Conservation (phyloP, 2,329 filamentous ascomycete species). For the Calonectria crousiana region DNA sequence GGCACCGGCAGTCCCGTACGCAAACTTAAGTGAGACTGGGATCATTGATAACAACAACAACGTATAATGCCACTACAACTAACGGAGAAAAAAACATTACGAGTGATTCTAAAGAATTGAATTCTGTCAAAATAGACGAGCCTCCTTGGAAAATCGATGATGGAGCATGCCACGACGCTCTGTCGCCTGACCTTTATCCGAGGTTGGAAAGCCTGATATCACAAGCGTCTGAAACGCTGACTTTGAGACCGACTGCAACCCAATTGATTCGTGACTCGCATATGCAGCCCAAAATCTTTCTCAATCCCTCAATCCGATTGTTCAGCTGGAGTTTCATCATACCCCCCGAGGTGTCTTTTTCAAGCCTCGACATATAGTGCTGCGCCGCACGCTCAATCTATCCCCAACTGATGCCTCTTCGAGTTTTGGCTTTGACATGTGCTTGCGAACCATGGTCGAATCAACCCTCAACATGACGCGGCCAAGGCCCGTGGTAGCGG, state of each 20-base stretch:
- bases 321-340: not conserved
- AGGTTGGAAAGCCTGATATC: not conserved
- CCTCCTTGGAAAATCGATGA: not conserved
- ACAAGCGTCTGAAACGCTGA: not conserved
- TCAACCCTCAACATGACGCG: not conserved
- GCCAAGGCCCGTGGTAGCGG: not conserved
- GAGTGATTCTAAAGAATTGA: not conserved
- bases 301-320: not conserved
- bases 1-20: not conserved
- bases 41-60: not conserved
- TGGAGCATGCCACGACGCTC: not conserved
- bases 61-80: not conserved
- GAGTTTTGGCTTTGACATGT: slow-evolving; percentile 7
- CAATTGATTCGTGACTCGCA: not conserved
- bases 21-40: not conserved
- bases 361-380: not conserved
- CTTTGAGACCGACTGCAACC: slow-evolving; percentile 9
- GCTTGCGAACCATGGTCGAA: not conserved
- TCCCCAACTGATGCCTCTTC: not conserved
- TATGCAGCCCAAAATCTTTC: not conserved
- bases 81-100: not conserved
- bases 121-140: not conserved
- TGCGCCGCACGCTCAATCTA: not conserved
- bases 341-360: not conserved
- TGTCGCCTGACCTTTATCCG: slow-evolving; percentile 10